A percentile compares a stretch with the other conserved stretches of the same genome.
Evolutionary conservation across 2,329 filamentous ascomycete species (phyloP).

Genomic region (Colletotrichum scovillei): DNA sequence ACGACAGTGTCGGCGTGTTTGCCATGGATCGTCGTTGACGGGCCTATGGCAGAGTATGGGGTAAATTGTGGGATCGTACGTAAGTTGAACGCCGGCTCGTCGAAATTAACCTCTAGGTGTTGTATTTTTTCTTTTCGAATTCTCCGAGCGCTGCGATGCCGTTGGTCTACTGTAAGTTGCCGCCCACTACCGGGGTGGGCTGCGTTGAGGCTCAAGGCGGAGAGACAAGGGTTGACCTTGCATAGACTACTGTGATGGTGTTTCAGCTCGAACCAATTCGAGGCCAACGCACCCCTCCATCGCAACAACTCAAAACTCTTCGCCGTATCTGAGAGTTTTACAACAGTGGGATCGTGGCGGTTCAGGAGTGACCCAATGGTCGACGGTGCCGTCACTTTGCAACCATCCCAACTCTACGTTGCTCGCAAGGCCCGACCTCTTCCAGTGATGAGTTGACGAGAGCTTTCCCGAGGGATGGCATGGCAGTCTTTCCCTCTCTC

Average conservation of each 20-base stretch:
- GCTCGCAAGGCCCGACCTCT: slow-evolving; percentile 28
- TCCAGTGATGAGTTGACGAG: slow-evolving; percentile 15
- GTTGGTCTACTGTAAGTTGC: slow-evolving; percentile 19
- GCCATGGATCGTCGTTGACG: neutral
- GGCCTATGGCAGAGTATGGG: neutral
- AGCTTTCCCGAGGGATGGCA: neutral
- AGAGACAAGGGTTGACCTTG: slow-evolving; percentile 31
- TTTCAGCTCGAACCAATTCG: slow-evolving; percentile 34
- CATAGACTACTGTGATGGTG: slow-evolving; percentile 19
- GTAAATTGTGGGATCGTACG: neutral
- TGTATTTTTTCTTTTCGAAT: neutral
- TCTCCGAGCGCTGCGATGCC: slow-evolving; percentile 18
- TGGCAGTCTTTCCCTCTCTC: neutral
- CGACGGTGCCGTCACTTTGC: slow-evolving; percentile 12
- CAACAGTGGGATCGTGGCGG: slow-evolving; percentile 30
- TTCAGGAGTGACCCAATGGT: slow-evolving; percentile 18
- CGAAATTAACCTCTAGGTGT: slow-evolving; percentile 4
- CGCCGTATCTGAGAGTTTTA: slow-evolving; percentile 27
- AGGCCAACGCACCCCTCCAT: slow-evolving; percentile 31
- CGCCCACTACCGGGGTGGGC: slow-evolving; percentile 6
- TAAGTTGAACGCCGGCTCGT: neutral
- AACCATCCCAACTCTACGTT: slow-evolving; percentile 14
- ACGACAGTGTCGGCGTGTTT: neutral
- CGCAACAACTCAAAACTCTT: slow-evolving; percentile 34
- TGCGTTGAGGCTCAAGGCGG: slow-evolving; percentile 28